Evolutionary conservation across 208 protist genomes (phyloP).

Genomic region (Naegleria fowleri): DNA sequence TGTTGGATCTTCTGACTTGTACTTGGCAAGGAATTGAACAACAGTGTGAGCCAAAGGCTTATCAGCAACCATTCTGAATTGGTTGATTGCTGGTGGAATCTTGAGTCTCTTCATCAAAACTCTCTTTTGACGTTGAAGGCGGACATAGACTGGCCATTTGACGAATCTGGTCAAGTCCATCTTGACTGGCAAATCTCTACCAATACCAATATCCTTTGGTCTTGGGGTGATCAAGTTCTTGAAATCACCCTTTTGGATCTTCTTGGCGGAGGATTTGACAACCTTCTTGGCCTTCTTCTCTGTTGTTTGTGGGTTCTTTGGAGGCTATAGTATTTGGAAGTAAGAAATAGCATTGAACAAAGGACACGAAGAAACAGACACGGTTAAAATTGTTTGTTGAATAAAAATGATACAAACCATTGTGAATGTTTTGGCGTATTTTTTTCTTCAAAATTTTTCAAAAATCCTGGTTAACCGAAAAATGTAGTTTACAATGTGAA

Average conservation of each 20-base stretch:
- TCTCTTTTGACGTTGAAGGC: slow-evolving; percentile 93
- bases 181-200: slow-evolving; percentile 80
- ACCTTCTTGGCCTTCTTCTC: slow-evolving; percentile 1
- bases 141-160: slow-evolving; percentile 96
- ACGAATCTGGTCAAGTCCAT: slow-evolving; percentile 94
- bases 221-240: background rate
- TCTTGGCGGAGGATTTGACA: background rate
- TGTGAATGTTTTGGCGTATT: background rate
- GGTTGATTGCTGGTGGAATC: slow-evolving; percentile 84
- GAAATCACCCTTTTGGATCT: background rate
- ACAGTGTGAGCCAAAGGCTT: slow-evolving; percentile 58
- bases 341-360: too few relatives aligned
- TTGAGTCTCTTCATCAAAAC: slow-evolving; percentile 96
- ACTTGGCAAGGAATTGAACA: slow-evolving; percentile 81
- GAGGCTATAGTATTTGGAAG: background rate
- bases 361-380: too few relatives aligned
- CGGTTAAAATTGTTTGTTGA: background rate
- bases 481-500: too few relatives aligned
- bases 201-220: slow-evolving; percentile 53
- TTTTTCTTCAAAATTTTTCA: slow-evolving; percentile 9
- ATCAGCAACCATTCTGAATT: slow-evolving; percentile 77
- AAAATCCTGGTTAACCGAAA: too few relatives aligned
- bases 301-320: background rate
- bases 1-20: slow-evolving; percentile 66
- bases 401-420: background rate